A percentile compares a stretch with the other conserved stretches of the same genome.
These are phyloP conservation scores for Xylariaceae sp. DNA, from an alignment of 2,329 filamentous ascomycete genomes.

Conservation along the genomic window DNA sequence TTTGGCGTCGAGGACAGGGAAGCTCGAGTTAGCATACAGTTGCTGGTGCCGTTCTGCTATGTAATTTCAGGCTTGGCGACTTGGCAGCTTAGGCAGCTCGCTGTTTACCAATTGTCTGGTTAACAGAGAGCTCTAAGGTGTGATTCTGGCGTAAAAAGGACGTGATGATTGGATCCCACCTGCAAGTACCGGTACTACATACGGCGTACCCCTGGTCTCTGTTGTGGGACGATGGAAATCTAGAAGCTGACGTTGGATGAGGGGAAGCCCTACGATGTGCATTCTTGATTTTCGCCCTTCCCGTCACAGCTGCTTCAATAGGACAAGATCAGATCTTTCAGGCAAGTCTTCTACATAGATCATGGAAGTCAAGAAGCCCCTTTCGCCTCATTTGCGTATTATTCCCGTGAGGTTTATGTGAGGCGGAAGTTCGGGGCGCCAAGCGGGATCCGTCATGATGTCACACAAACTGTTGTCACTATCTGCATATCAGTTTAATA, in stretches of 20 bases:
- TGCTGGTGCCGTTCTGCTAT: not conserved
- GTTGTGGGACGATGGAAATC: not conserved
- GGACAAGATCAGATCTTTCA: no score
- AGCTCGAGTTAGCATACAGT: conserved; percentile 4
- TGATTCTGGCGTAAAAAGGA: conserved; percentile 14
- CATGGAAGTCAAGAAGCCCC: not conserved
- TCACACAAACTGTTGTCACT: conserved; percentile 5
- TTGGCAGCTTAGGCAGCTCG: conserved; percentile 23
- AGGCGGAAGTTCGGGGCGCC: conserved; percentile 12
- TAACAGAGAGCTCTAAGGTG: conserved; percentile 9
- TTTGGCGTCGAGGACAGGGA: not conserved
- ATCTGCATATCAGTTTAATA: no score
- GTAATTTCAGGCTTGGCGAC: conserved; percentile 8
- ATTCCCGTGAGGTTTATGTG: no score
- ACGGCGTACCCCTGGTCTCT: no score
- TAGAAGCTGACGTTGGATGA: conserved; percentile 22
- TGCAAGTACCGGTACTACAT: not conserved
- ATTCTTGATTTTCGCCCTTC: no score
- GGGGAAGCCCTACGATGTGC: no score
- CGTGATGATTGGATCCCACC: conserved; percentile 2
- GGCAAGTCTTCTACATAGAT: no score
- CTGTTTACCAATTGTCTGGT: not conserved
- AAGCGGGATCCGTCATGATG: conserved; percentile 2
- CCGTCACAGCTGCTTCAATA: no score
- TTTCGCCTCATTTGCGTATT: no score